Conservation (phyloP, 495 filamentous ascomycete genomes). For the Beverwykella pulmonaria region DNA sequence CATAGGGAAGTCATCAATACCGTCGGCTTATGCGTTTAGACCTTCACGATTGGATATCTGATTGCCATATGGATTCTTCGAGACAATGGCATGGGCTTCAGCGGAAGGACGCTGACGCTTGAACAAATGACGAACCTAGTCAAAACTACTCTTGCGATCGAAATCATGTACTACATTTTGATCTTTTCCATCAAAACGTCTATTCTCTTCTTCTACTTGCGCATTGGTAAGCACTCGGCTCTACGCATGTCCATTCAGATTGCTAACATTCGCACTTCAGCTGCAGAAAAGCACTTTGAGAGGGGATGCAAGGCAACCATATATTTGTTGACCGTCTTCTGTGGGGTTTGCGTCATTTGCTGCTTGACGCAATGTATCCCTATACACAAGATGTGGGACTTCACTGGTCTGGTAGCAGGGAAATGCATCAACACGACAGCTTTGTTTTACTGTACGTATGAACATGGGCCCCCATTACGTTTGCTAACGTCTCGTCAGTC, state of each 20-base stretch:
- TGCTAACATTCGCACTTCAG: not conserved
- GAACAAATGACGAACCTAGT: conserved; percentile 26
- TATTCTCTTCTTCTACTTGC: conserved; percentile 54
- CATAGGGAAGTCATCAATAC: not conserved
- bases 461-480: not conserved
- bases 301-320: conserved; percentile 43
- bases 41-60: conserved; percentile 33
- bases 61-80: conserved; percentile 22
- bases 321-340: conserved; percentile 46
- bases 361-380: conserved; percentile 53
- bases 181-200: conserved; percentile 52
- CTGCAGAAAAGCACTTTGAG: conserved; percentile 17
- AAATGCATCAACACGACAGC: conserved; percentile 54
- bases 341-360: conserved; percentile 44
- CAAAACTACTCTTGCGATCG: conserved; percentile 46
- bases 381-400: conserved; percentile 52
- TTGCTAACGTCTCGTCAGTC: conserved; percentile 27
- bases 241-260: not conserved
- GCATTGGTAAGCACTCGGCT: conserved; percentile 47
- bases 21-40: conserved; percentile 9
- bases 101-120: conserved; percentile 8
- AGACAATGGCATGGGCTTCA: conserved; percentile 33
- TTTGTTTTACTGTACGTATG: conserved; percentile 54
- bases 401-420: conserved; percentile 43
- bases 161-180: conserved; percentile 51